phyloP scores from a whole-genome alignment of 1,139 yeast genomes.

The Taphrina pruni region DNA sequence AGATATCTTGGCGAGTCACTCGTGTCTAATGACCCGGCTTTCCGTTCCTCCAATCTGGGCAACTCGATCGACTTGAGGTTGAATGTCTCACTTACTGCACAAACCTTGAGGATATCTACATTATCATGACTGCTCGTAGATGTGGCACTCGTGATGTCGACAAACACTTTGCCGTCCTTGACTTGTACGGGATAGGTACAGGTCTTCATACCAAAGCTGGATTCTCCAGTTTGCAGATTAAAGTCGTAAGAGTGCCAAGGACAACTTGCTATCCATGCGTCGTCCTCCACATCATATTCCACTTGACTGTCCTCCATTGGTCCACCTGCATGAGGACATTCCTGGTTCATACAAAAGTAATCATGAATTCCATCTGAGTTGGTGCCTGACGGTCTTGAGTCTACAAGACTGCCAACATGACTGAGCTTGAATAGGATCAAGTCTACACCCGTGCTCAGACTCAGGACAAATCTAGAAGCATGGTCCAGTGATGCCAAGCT shows the following conservation, averaged over 20 bases:
- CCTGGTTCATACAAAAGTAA: slow-evolving; percentile 36
- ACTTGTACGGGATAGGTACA: slow-evolving; percentile 27
- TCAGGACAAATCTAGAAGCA: slow-evolving; percentile 4
- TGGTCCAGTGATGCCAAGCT: slow-evolving; percentile 1
- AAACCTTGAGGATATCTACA: not conserved
- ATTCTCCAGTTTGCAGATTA: slow-evolving; percentile 27
- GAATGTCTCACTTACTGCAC: slow-evolving; percentile 26
- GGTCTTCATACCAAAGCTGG: slow-evolving; percentile 26
- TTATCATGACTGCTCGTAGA: not conserved
- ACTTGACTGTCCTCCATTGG: slow-evolving; percentile 32
- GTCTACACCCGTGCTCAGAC: slow-evolving; percentile 2
- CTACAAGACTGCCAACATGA: not conserved
- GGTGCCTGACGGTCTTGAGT: not conserved
- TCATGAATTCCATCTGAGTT: slow-evolving; percentile 18
- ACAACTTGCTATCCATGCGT: slow-evolving; percentile 34
- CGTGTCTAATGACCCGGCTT: not conserved
- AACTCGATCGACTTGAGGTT: not conserved
- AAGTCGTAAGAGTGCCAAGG: slow-evolving; percentile 38
- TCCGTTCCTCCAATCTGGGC: not conserved
- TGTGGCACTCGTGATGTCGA: not conserved
- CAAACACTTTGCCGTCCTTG: not conserved
- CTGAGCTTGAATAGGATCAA: slow-evolving; percentile 16
- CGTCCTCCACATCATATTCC: slow-evolving; percentile 32
- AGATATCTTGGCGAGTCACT: not conserved
- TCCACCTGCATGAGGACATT: slow-evolving; percentile 39